Evolutionary conservation across 2,329 filamentous ascomycete species (phyloP).

Genomic region (Aspergillus sp.): DNA sequence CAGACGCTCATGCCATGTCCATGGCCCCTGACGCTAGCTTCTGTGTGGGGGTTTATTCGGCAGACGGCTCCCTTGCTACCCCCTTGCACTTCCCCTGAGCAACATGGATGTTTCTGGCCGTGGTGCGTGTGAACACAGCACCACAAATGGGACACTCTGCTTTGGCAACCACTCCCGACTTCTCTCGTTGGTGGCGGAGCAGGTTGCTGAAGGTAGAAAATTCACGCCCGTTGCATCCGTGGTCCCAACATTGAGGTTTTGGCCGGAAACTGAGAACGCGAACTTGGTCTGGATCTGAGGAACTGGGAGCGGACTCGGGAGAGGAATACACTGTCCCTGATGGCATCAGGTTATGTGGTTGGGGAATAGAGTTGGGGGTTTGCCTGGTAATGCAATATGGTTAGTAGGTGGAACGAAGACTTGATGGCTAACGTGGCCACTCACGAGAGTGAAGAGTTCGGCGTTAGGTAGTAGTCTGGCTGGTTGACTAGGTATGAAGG

Average conservation of each 20-base stretch:
- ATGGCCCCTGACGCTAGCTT: neutral
- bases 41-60: slow-evolving; percentile 21
- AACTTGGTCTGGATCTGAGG: slow-evolving; percentile 51
- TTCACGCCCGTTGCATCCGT: slow-evolving; percentile 91
- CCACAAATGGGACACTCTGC: slow-evolving; percentile 88
- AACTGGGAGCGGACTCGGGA: slow-evolving; percentile 26
- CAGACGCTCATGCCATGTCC: neutral
- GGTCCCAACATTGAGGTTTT: slow-evolving; percentile 97
- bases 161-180: slow-evolving; percentile 86
- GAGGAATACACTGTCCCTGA: slow-evolving; percentile 31
- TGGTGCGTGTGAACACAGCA: slow-evolving; percentile 88
- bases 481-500: slow-evolving; percentile 38
- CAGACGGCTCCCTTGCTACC: slow-evolving; percentile 29
- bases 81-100: slow-evolving; percentile 89
- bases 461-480: slow-evolving; percentile 36
- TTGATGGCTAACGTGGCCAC: slow-evolving; percentile 10
- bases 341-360: slow-evolving; percentile 26
- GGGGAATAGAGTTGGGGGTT: slow-evolving; percentile 29
- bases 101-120: slow-evolving; percentile 82
- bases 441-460: slow-evolving; percentile 34
- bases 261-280: slow-evolving; percentile 74
- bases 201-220: slow-evolving; percentile 98
- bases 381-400: slow-evolving; percentile 19
- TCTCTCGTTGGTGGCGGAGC: slow-evolving; percentile 87
- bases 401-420: slow-evolving; percentile 12